Conservation (phyloP, 106 monocot species). For the Ottelia alismoides region DNA sequence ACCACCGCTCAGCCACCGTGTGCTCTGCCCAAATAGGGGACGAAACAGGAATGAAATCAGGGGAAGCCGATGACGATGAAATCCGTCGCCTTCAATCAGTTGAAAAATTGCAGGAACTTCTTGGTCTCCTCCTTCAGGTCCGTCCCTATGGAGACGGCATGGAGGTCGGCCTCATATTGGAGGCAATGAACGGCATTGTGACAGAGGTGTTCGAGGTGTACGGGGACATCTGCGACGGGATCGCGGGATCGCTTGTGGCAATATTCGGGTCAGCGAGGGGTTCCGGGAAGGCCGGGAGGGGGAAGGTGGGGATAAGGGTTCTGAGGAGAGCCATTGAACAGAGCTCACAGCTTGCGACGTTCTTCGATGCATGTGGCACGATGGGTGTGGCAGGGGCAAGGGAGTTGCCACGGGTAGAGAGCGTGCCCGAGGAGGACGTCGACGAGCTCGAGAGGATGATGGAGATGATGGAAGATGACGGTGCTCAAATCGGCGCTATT, state of each 20-base stretch:
- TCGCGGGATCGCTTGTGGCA: conserved; percentile 31
- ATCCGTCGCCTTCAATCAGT: neutral
- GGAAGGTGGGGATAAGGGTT: conserved; percentile 31
- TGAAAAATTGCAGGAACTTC: conserved; percentile 29
- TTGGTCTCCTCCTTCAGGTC: conserved; percentile 64
- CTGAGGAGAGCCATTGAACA: conserved; percentile 45
- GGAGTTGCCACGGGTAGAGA: conserved; percentile 42
- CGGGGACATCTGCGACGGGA: conserved; percentile 49
- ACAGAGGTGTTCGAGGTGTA: conserved; percentile 79
- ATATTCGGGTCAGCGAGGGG: conserved; percentile 6
- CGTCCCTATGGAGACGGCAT: conserved; percentile 52
- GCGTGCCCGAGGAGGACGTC: conserved; percentile 63
- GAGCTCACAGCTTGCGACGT: conserved; percentile 32
- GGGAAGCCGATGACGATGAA: conserved; percentile 1
- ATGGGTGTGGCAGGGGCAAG: conserved; percentile 51
- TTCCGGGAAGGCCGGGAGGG: neutral
- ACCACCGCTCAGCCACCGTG: conserved; percentile 34
- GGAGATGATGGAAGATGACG: no score
- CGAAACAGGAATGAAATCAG: neutral
- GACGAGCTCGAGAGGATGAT: conserved; percentile 26
- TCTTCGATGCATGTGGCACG: conserved; percentile 40
- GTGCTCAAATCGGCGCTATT: no score
- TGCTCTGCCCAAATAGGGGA: neutral
- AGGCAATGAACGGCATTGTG: conserved; percentile 71
- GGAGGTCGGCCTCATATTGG: conserved; percentile 42